A percentile compares a stretch with the other conserved stretches of the same genome.
Evolutionary conservation across 2,329 filamentous ascomycete genomes (phyloP).

Genomic region (Sporothrix dimorphospora): DNA sequence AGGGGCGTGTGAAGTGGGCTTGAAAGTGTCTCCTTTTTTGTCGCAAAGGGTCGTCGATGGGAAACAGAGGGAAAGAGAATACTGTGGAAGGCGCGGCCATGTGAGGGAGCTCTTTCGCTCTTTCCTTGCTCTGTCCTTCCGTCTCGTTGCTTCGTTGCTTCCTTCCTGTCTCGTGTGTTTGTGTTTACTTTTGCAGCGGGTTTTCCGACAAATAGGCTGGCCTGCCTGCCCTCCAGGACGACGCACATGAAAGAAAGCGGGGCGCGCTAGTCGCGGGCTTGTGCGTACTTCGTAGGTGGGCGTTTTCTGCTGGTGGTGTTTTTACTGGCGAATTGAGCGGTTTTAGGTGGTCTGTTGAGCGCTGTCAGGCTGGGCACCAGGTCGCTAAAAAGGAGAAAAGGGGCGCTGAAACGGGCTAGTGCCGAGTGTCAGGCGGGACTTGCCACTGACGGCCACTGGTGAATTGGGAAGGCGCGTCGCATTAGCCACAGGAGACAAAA

Average conservation of each 20-base stretch:
- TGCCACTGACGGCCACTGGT: not conserved
- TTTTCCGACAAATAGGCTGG: constrained; percentile 17
- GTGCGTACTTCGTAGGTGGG: constrained; percentile 15
- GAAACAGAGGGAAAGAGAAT: not conserved
- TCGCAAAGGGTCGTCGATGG: not conserved
- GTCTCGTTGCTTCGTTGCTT: not conserved
- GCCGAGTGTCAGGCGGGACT: not conserved
- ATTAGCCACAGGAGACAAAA: not conserved
- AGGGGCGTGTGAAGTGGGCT: not conserved
- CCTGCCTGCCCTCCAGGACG: not conserved
- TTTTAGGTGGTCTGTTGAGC: not conserved
- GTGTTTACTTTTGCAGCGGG: constrained; percentile 27
- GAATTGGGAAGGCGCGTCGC: not conserved
- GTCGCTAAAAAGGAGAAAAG: not conserved
- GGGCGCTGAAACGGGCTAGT: constrained; percentile 20
- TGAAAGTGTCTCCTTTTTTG: not conserved
- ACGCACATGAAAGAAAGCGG: constrained; percentile 22
- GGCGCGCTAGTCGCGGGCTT: constrained; percentile 17
- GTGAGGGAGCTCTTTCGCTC: not conserved
- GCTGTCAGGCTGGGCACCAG: constrained; percentile 9
- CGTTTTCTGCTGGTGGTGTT: not conserved
- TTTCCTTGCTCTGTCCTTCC: not conserved
- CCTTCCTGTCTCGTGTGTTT: constrained; percentile 21
- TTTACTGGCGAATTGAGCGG: not conserved
- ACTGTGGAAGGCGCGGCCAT: not conserved